Base-by-base conservation (phyloP, 2,329 filamentous ascomycete genomes). In the Aspergillus ruber region DNA sequence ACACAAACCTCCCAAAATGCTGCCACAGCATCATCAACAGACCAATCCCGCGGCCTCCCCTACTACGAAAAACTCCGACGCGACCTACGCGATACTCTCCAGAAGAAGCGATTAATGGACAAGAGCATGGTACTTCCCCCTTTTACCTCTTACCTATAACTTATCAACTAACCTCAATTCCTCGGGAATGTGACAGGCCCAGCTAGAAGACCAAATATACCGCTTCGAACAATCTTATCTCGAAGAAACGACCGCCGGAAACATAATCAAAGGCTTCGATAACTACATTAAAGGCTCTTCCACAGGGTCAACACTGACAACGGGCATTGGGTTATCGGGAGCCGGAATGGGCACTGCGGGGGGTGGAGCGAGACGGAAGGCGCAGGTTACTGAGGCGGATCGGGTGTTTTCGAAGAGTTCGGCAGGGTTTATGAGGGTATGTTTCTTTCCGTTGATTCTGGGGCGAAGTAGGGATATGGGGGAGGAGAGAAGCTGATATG, bases 211-310 rank as follows among this genome's bases (percentile, higher is more conserved):
- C 43, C 79, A 81, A 55, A 97, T 98, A 59, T 83, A 80, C 64
- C 83, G 85, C 54, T 85, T 88, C 61, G 93, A 98, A 68, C 82
- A 84, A 49, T 79, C 84, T 15, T 98, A 98, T 67, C 82, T 98
- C 44, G 91, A 97, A 67, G 89, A 89, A 61, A 94, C 90, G 4
- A 82, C 78, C 58, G 80, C 81, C 17, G 93, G 93, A 40, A 98
- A 98, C 73, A 97, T 98, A 64, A 91, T 98, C 66, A 90, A 88
- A 43, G 93, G 93, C 18, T 98, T 98, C 68, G 93, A 98, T 68
- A 94, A 90, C 65, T 98, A 97, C 73, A 94, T 95, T 75, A 98
- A 98, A 70, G 90, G 88, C 46, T 80, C 79, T 15, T 79, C 81
- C 7, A 80, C 82, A n/a, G 76, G 72, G 3, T 61, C 66, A 1